A percentile compares a stretch with the other conserved stretches of the same genome.
phyloP scores from a whole-genome alignment of 2,329 filamentous ascomycete species.

The Penicillium griseofulvum region DNA sequence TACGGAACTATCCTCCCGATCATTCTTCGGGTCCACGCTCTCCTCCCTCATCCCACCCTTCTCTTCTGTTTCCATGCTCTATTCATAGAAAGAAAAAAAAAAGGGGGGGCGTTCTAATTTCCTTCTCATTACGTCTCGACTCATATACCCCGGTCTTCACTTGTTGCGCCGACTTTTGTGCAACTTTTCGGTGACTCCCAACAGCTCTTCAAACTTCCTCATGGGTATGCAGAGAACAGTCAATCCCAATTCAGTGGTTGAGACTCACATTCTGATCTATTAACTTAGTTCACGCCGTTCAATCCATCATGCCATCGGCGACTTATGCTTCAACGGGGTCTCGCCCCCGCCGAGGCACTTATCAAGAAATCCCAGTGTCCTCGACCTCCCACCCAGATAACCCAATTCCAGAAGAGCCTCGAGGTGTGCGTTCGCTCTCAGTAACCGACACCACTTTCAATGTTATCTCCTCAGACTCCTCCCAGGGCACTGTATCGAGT shows the following conservation, averaged over 20 bases:
- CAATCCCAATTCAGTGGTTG: not conserved
- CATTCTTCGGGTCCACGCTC: constrained; percentile 8
- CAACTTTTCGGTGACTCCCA: not conserved
- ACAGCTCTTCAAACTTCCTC: not conserved
- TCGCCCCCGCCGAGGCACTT: constrained; percentile 25
- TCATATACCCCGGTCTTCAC: not conserved
- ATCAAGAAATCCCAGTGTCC: constrained; percentile 36
- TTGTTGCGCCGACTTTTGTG: not conserved
- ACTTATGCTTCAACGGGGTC: constrained; percentile 23
- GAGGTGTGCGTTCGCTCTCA: constrained; percentile 35
- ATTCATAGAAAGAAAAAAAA: constrained; percentile 1
- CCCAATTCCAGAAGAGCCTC: constrained; percentile 50
- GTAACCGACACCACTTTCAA: constrained; percentile 35
- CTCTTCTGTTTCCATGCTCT: not conserved
- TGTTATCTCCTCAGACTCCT: constrained; percentile 26
- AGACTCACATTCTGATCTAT: not conserved
- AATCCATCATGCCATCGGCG: constrained; percentile 26
- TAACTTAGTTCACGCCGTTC: constrained; percentile 32
- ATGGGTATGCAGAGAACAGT: not conserved
- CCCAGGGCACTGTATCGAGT: constrained; percentile 34
- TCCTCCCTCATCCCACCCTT: constrained; percentile 6
- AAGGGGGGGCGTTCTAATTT: not conserved
- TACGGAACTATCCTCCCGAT: constrained; percentile 3
- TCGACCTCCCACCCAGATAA: constrained; percentile 48
- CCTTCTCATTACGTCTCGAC: not conserved